Conservation (phyloP, 164 flowering plant genomes). For the Paratinospora sagittata region DNA sequence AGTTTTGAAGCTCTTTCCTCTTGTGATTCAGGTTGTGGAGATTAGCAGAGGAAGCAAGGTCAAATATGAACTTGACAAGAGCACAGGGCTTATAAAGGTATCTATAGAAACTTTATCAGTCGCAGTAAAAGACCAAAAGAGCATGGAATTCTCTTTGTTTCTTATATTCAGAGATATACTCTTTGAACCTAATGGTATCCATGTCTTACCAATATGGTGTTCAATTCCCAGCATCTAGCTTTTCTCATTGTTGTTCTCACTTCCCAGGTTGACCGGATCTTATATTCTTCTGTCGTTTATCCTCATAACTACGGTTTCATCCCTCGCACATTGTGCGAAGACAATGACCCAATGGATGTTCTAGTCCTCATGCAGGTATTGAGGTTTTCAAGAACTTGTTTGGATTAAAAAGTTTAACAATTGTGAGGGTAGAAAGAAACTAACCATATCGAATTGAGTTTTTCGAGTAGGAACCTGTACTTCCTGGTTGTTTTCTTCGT, state of each 20-base stretch:
- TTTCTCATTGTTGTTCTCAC: neutral
- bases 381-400: neutral
- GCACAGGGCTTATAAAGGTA: constrained; percentile 78
- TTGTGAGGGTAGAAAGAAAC: neutral
- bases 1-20: neutral
- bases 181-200: neutral
- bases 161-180: neutral
- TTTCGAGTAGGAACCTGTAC: constrained; percentile 51
- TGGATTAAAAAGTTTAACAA: neutral
- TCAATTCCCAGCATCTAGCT: neutral
- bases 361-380: constrained; percentile 68
- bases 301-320: constrained; percentile 79
- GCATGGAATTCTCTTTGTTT: neutral
- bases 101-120: neutral
- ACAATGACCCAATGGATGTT: constrained; percentile 73
- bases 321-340: constrained; percentile 71
- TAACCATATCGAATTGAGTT: neutral
- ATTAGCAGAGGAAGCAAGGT: constrained; percentile 82
- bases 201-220: neutral
- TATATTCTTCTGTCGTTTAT: constrained; percentile 70
- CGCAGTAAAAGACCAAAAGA: neutral
- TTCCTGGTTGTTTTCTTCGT: constrained; percentile 64
- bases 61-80: constrained; percentile 82
- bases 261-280: constrained; percentile 55
- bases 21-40: constrained; percentile 53